Evolutionary conservation across 345 rosid species (phyloP), one percentile per base, ranked within the genome.

Genomic region (Garcia nutans): DNA sequence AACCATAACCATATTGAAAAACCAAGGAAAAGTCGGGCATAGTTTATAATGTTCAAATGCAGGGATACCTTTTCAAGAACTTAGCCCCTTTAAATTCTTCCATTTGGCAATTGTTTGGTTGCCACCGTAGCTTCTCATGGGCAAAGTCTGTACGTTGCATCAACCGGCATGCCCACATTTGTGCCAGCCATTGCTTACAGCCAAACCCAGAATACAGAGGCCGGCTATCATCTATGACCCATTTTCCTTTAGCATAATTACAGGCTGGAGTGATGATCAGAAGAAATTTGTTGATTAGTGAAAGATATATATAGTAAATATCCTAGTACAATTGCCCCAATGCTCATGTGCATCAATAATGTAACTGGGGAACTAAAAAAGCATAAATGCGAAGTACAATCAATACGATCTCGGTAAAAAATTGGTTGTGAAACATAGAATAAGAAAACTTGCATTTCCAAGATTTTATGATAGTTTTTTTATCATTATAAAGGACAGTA

Each of bases 101-200:
- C 88, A 93, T 86, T 78, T 88, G 76, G 83, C 99, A 95, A 78
- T 85, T 80, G 82, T 87, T 90, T 33, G 99, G 94, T 72, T 91
- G 96, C 99, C 99, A 95, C 68, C 89, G 83, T 60, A 90, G 75
- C 60, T 72, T 88, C 82, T 95, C 99, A 59, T 85, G 93, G 64
- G 91, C 80, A 81, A 95, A 95, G 81, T 93, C 96, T 74, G 81
- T 86, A 56, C 98, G 96, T 77, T 91, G 94, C 84, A 88, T 95
- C 85, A 91, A 80, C 79, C 90, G 86, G 81, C 99, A 93, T 24
- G 99, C 97, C 99, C 99, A 95, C 98, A 89, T 93, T 26, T 71
- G 72, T 31, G 99, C 92, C 74, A 95, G 89, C 99, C 98, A 95
- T 60, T 85, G 93, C 82, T 93, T 95, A 82, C 99, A 93, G 64